A percentile compares a stretch with the other conserved stretches of the same genome.
Conservation (phyloP, 208 protist genomes). For the Wallacemonas rigidus region DNA sequence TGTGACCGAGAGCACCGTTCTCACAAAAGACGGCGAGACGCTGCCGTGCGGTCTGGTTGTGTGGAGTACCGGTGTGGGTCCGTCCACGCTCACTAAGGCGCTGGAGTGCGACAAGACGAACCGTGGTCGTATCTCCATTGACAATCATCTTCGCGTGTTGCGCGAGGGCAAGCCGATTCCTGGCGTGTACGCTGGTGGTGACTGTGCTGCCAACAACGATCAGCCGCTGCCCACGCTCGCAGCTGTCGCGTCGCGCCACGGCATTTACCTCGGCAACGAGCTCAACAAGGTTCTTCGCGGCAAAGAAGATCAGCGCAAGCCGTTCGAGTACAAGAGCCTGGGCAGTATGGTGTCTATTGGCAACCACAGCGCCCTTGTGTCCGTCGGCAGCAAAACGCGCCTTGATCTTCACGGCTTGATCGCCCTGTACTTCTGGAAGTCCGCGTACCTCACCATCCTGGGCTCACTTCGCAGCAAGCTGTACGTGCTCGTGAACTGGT, state of each 20-base stretch:
- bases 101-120: slow-evolving; percentile 74
- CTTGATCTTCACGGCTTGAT: slow-evolving; percentile 77
- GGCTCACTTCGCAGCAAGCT: slow-evolving; percentile 80
- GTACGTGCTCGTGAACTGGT: slow-evolving; percentile 87
- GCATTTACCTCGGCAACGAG: slow-evolving; percentile 71
- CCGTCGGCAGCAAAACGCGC: slow-evolving; percentile 46
- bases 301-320: slow-evolving; percentile 16
- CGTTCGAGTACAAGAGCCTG: slow-evolving; percentile 80
- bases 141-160: slow-evolving; percentile 71
- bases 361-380: slow-evolving; percentile 66
- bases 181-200: slow-evolving; percentile 85
- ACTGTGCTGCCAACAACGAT: slow-evolving; percentile 70
- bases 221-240: slow-evolving; percentile 73
- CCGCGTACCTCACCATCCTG: slow-evolving; percentile 86
- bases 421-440: slow-evolving; percentile 84
- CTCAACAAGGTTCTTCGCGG: slow-evolving; percentile 49
- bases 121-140: slow-evolving; percentile 69
- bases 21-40: slow-evolving; percentile 70
- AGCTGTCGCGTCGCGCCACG: slow-evolving; percentile 84
- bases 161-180: slow-evolving; percentile 63
- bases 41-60: slow-evolving; percentile 75
- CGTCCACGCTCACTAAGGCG: slow-evolving; percentile 70
- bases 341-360: slow-evolving; percentile 85
- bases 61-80: slow-evolving; percentile 88
- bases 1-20: slow-evolving; percentile 73